Percentiles rank a stretch among this genome's conserved stretches.
Conservation (phyloP, 1,139 yeast genomes). For the Geotrichum citri-aurantii region DNA sequence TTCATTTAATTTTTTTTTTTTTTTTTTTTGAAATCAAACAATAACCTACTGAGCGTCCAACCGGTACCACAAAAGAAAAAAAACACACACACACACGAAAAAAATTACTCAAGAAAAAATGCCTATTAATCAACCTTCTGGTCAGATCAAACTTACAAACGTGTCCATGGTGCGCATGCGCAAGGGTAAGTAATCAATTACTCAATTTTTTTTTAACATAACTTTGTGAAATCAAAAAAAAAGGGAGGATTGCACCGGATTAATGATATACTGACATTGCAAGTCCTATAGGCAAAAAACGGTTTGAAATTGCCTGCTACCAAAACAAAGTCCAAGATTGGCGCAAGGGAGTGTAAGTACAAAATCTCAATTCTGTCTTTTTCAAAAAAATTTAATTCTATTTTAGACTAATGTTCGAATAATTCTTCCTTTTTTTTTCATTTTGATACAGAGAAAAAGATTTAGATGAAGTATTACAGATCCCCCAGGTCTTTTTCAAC, state of each 20-base stretch:
- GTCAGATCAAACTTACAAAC: conserved; percentile 85
- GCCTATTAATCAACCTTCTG: conserved; percentile 74
- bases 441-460: conserved; percentile 58
- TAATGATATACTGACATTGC: conserved; percentile 8
- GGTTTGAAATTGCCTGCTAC: conserved; percentile 94
- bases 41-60: no score
- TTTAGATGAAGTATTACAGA: conserved; percentile 89
- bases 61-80: no score
- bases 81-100: no score
- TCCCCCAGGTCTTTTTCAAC: conserved; percentile 88
- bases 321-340: conserved; percentile 96
- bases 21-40: no score
- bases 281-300: conserved; percentile 46
- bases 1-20: no score
- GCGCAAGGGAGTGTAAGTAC: conserved; percentile 59
- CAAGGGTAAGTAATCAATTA: conserved; percentile 45
- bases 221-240: no score
- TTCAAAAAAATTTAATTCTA: no score
- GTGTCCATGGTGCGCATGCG: conserved; percentile 89
- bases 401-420: background rate
- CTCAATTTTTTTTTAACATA: background rate
- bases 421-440: background rate
- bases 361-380: background rate
- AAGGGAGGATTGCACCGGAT: no score
- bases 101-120: conserved; percentile 11